Base-by-base conservation (phyloP, 495 filamentous ascomycete genomes). In the Tuber brumale region DNA sequence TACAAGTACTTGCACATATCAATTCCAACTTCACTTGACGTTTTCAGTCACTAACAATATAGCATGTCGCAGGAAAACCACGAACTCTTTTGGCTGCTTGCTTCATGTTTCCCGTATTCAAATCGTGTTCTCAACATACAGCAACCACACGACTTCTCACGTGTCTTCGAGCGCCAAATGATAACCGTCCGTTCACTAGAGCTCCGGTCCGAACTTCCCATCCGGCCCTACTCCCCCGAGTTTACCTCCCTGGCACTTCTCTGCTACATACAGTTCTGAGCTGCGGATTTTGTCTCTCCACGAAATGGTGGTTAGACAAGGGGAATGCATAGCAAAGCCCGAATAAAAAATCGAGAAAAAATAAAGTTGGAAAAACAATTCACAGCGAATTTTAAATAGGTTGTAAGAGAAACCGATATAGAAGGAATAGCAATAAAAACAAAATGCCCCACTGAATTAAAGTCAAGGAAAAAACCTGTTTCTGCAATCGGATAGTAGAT, bases 321-420 rank as follows among this genome's bases (percentile, higher is more conserved):
- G 57, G 57, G 70, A 77, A 73, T 77, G 46, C 61, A 76, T 69
- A 79, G 61, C 72, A 77, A 70, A 77, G 27, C 69, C 66, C 39
- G 27, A 78, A 79, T 48, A 73, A 80, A 80, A 77, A 79, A 69
- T 73, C 69, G 72, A 69, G 79, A 80, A 77, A 80, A 76, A 79
- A 79, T 80, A 77, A 80, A 80, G 73, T 79, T 76, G 48, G 78
- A 80, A 80, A 72, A 79, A 66, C 75, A 79, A 74, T 76, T 77
- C 78, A 79, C 61, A 76, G 66, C 73, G 75, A 79, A 73, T 74
- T 61, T 76, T 76, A 66, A 75, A 41, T 69, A 80, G 79, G 77
- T 80, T 71, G 57, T 14, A 79, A 79, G 23, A 80, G 79, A 80
- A 79, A 73, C 57, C 46, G 76, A 76, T 79, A 77, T 78, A 41